A percentile compares a stretch with the other conserved stretches of the same genome.
Conservation (phyloP, 139 green algal species). For the Closterium sp. region DNA sequence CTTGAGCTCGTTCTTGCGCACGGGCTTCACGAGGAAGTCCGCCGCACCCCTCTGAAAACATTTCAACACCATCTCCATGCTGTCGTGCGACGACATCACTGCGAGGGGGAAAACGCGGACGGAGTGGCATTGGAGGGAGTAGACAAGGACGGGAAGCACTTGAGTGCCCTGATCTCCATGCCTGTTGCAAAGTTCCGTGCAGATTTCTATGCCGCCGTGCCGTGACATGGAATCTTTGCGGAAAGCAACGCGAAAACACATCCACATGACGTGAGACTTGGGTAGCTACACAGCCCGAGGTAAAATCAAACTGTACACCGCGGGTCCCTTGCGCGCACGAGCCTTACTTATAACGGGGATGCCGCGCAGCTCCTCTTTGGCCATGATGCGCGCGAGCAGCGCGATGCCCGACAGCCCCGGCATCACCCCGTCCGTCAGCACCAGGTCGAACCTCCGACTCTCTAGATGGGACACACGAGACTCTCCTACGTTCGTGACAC, state of each 20-base stretch:
- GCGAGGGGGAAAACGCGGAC: no score
- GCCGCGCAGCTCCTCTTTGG: constrained; percentile 8
- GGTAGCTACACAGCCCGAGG: no score
- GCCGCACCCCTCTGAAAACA: constrained; percentile 73
- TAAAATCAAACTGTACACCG: no score
- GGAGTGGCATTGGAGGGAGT: no score
- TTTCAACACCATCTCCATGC: constrained; percentile 54
- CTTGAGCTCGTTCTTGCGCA: constrained; percentile 79
- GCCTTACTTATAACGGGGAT: constrained; percentile 49
- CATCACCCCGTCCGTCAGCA: constrained; percentile 54
- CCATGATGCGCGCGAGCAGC: constrained; percentile 48
- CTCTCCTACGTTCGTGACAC: no score
- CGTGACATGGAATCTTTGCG: no score
- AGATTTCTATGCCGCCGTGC: background rate
- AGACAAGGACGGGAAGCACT: background rate
- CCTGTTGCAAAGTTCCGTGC: no score
- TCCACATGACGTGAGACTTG: no score
- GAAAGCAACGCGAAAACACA: no score
- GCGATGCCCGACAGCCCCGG: constrained; percentile 46
- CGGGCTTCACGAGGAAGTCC: constrained; percentile 84
- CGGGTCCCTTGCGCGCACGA: no score
- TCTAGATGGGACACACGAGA: no score
- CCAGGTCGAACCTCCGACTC: constrained; percentile 55
- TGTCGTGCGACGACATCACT: constrained; percentile 52
- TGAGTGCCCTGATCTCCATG: background rate